Evolutionary conservation across 495 filamentous ascomycete species (phyloP), one percentile per base, ranked within the genome.

Genomic region (Chaetomium fimeti): DNA sequence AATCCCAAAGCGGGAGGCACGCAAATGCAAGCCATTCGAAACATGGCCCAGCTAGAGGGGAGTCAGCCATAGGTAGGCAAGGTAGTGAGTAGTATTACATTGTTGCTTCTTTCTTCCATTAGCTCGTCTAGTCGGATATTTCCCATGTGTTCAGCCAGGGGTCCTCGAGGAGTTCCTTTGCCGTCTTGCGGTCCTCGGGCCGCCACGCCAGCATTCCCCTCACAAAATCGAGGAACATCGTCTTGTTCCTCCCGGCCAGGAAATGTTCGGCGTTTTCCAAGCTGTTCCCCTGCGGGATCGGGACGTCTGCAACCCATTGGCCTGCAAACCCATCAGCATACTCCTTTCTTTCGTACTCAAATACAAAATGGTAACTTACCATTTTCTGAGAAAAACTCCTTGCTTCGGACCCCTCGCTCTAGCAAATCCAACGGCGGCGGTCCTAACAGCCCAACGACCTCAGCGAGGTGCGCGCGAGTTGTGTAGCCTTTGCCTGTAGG

Each of bases 201-300:
- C 71, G 63, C 83, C 81, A 84, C 61, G 79, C 76, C 60, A 86
- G 66, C 81, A 84, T 83, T 16, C 62, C 67, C 51, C 71, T 58
- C 65, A 83, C 77, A 55, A 83, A 75, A 5, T 42, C 22, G 24
- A 85, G 27, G 62, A 83, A 83, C 60, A 69, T 66, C 20, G 74
- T 72, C 45, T 79, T 77, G 27, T 78, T 70, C 60, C 69, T 53
- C 40, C 76, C 77, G 11, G 2, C 6, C 11, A 82, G 69, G 40
- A 59, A 69, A 18, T 67, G 61, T 57, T 81, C 79, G 0, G 62
- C 73, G 16, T 61, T 12, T 66, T 79, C 76, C 13, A 81, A 29
- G 18, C 43, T 59, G 15, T 13, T 43, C 4, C 25, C 36, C n/a
- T 49, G 40, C 2, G 55, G 45, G 13, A 64, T 40, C 8, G 72